phyloP scores from a whole-genome alignment of 805 yeast genomes.

The Cyberlindnera euphorbiae region DNA sequence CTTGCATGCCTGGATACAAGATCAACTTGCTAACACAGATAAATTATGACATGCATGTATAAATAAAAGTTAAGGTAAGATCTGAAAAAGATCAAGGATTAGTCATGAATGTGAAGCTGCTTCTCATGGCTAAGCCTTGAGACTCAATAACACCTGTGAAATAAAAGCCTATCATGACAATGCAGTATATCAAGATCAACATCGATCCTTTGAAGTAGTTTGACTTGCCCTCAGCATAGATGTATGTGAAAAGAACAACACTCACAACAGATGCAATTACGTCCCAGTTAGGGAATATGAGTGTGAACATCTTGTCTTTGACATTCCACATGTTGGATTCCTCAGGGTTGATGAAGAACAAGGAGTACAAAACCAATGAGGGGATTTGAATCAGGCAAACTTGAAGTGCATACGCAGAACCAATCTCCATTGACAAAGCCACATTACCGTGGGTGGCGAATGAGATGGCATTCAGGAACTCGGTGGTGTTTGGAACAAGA shows the following conservation, averaged over 20 bases:
- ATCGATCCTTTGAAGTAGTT: constrained; percentile 95
- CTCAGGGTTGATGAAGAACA: constrained; percentile 40
- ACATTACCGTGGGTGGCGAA: constrained; percentile 96
- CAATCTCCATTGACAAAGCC: constrained; percentile 95
- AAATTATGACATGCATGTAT: not conserved
- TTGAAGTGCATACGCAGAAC: constrained; percentile 94
- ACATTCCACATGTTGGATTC: constrained; percentile 24
- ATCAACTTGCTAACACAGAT: constrained; percentile 11
- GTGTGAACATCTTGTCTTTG: constrained; percentile 55
- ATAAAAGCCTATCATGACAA: constrained; percentile 77
- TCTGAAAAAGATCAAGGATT: not conserved
- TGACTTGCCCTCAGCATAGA: constrained; percentile 94
- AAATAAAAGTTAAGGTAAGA: not conserved
- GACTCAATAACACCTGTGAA: constrained; percentile 34
- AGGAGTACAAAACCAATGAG: constrained; percentile 74
- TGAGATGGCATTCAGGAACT: constrained; percentile 92
- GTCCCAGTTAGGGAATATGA: constrained; percentile 96
- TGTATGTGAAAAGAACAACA: constrained; percentile 84
- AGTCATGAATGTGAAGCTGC: constrained; percentile 7
- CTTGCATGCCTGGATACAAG: constrained; percentile 31
- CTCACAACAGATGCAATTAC: constrained; percentile 78
- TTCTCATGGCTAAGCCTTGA: constrained; percentile 2
- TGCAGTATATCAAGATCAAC: constrained; percentile 69
- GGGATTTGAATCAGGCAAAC: constrained; percentile 94
- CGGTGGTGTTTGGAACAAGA: constrained; percentile 94